Evolutionary conservation across 75 land plant species (phyloP).

Genomic region (Larix kaempferi): DNA sequence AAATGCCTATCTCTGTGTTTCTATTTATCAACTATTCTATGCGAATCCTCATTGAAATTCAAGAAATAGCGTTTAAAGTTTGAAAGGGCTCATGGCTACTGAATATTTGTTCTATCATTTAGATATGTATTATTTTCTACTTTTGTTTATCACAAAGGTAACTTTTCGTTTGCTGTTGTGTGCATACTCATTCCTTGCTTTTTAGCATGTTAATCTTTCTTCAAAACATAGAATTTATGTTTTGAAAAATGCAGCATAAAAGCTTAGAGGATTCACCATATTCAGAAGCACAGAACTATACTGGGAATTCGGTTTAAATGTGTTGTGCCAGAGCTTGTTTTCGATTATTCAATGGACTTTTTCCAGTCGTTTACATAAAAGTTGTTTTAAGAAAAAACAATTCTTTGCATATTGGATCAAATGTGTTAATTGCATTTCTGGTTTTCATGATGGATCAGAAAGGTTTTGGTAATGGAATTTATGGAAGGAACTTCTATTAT

Average conservation of each 20-base stretch:
- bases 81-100: no score
- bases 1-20: no score
- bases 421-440: background rate
- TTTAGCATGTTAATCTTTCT: background rate
- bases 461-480: conserved; percentile 90
- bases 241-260: background rate
- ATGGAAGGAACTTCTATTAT: conserved; percentile 88
- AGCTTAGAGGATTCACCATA: background rate
- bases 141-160: background rate
- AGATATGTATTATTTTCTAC: no score
- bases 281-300: background rate
- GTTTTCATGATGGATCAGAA: conserved; percentile 40
- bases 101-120: no score
- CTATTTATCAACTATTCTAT: no score
- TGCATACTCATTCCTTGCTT: background rate
- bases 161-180: background rate
- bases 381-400: background rate
- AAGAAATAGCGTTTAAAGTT: no score
- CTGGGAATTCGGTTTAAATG: background rate
- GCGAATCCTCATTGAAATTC: no score
- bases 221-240: background rate
- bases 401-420: background rate
- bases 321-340: background rate
- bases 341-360: background rate
- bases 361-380: background rate